A percentile compares a stretch with the other conserved stretches of the same genome.
These are phyloP conservation scores for Aspergillus homomorphus DNA, from an alignment of 495 filamentous ascomycete species.

Conservation along the genomic window DNA sequence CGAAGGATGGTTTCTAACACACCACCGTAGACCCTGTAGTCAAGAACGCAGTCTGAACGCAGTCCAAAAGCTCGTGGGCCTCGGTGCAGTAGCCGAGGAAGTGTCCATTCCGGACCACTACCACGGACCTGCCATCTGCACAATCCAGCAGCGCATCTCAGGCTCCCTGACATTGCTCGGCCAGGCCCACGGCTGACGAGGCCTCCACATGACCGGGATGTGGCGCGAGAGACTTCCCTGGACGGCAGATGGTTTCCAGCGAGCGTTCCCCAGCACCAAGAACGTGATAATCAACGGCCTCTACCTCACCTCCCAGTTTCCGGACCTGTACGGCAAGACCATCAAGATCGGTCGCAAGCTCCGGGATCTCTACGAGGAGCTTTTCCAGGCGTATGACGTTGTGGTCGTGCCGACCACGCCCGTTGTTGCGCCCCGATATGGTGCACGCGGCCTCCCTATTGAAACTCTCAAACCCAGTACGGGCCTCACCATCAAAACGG, in stretches of 20 bases:
- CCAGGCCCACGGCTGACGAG: conserved; percentile 37
- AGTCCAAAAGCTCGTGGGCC: conserved; percentile 41
- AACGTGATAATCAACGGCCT: conserved; percentile 44
- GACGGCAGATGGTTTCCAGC: conserved; percentile 31
- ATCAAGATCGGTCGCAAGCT: conserved; percentile 40
- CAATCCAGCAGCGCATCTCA: conserved; percentile 41
- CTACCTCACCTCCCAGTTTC: conserved; percentile 37
- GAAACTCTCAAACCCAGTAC: conserved; percentile 39
- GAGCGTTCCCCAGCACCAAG: conserved; percentile 39
- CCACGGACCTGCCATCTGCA: conserved; percentile 49
- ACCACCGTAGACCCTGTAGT: conserved; percentile 42
- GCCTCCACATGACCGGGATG: conserved; percentile 41
- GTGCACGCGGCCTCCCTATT: conserved; percentile 34
- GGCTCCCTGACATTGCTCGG: conserved; percentile 41
- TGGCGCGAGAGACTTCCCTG: conserved; percentile 29
- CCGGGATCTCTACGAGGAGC: conserved; percentile 42
- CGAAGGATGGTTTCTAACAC: conserved; percentile 49
- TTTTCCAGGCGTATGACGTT: conserved; percentile 42
- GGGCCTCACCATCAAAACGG: conserved; percentile 53
- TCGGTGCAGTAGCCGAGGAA: conserved; percentile 51
- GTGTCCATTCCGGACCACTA: conserved; percentile 52
- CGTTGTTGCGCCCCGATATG: conserved; percentile 36
- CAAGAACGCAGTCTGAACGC: conserved; percentile 40
- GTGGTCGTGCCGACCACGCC: conserved; percentile 50
- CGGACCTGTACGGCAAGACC: conserved; percentile 40